These are phyloP conservation scores for Sporothrix sp. DNA, from an alignment of 2,329 filamentous ascomycete genomes.

Conservation along the genomic window DNA sequence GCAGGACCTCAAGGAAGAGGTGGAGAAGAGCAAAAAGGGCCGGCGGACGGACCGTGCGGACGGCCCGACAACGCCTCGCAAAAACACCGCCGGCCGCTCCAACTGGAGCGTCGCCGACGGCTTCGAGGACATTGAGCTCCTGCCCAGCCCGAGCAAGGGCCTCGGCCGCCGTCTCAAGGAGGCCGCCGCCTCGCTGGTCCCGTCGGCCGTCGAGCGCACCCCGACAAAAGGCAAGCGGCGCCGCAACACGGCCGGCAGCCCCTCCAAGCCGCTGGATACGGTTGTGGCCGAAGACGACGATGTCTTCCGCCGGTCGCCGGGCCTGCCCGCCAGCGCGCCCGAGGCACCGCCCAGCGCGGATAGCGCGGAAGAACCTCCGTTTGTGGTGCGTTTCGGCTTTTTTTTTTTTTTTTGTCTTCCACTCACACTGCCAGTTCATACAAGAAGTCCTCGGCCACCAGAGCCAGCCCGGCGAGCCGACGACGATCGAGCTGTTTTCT, in stretches of 20 bases:
- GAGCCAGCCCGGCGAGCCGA: conserved; percentile 42
- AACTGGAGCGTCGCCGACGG: conserved; percentile 60
- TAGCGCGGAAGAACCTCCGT: conserved; percentile 24
- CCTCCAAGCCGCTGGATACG: conserved; percentile 50
- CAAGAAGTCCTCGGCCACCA: conserved; percentile 56
- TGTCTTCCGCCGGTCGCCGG: neutral
- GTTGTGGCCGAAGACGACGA: conserved; percentile 20
- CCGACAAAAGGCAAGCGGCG: conserved; percentile 66
- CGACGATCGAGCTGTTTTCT: conserved; percentile 59
- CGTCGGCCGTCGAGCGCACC: conserved; percentile 41
- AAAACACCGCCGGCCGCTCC: conserved; percentile 28
- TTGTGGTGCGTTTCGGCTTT: conserved; percentile 32
- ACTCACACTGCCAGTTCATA: conserved; percentile 36
- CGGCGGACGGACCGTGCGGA: conserved; percentile 21
- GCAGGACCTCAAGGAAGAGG: conserved; percentile 58
- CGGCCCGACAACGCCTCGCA: conserved; percentile 48
- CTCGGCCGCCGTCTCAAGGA: conserved; percentile 31
- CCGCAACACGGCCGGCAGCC: conserved; percentile 54
- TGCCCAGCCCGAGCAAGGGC: conserved; percentile 43
- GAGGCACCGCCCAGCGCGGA: neutral
- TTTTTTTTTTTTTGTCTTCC: neutral
- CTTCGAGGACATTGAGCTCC: conserved; percentile 59
- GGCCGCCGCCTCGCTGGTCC: conserved; percentile 31
- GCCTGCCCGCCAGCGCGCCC: neutral
- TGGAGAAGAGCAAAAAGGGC: conserved; percentile 31